Percentiles rank a stretch among this genome's conserved stretches.
These are phyloP conservation scores for Myxozyma vanderwaltii DNA, from an alignment of 805 yeast genomes.

Conservation along the genomic window DNA sequence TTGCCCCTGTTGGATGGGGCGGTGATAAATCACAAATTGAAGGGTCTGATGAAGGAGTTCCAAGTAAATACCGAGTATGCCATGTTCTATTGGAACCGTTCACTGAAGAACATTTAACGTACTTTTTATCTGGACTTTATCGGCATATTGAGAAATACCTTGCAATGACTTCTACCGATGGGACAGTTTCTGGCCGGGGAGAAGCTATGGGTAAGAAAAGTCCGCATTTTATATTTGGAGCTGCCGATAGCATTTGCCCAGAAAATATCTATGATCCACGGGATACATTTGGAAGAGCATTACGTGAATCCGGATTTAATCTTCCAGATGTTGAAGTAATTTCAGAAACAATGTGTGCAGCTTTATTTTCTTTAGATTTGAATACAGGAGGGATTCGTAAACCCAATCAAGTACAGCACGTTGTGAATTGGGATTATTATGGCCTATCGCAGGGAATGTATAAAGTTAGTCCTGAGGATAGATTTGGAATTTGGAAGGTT, in stretches of 20 bases:
- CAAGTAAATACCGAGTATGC: not conserved
- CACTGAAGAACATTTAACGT: constrained; percentile 2
- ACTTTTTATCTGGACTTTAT: not conserved
- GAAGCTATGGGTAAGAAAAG: not conserved
- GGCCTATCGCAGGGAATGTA: constrained; percentile 15
- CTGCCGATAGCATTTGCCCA: constrained; percentile 1
- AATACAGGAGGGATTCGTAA: constrained; percentile 18
- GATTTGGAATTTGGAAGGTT: constrained; percentile 19
- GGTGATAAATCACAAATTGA: constrained; percentile 3
- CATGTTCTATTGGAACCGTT: not conserved
- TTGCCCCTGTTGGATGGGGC: constrained; percentile 17
- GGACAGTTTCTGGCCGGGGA: not conserved
- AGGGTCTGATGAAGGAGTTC: not conserved
- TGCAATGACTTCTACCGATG: not conserved
- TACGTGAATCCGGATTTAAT: constrained; percentile 16
- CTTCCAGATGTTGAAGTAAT: constrained; percentile 13
- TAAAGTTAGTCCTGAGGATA: constrained; percentile 23
- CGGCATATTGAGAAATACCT: not conserved
- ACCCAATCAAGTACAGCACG: constrained; percentile 12
- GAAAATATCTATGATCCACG: constrained; percentile 4
- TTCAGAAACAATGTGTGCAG: constrained; percentile 27
- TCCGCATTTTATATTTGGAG: not conserved
- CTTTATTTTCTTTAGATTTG: constrained; percentile 18
- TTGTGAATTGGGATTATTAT: constrained; percentile 20
- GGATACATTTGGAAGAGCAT: not conserved